A percentile compares a stretch with the other conserved stretches of the same genome.
Evolutionary conservation across 257 asterid genomes (phyloP).

Genomic region (Capsicum baccatum): DNA sequence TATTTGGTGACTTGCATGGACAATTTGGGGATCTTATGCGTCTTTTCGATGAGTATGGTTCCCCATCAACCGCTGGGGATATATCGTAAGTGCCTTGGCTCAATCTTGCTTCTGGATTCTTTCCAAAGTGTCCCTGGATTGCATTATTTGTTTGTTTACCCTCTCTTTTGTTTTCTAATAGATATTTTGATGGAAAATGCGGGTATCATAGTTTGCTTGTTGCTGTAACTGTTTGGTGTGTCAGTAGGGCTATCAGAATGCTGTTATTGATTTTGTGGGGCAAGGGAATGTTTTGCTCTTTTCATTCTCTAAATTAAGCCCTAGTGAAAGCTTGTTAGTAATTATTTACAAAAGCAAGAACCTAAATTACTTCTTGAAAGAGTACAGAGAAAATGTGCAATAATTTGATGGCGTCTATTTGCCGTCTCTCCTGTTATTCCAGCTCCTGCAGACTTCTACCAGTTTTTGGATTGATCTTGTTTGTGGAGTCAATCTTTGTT

Average conservation of each 20-base stretch:
- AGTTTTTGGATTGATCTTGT: slow-evolving; percentile 14
- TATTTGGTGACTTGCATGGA: slow-evolving; percentile 98
- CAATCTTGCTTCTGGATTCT: neutral
- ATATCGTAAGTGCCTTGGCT: slow-evolving; percentile 69
- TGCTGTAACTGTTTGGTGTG: neutral
- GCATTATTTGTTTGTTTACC: neutral
- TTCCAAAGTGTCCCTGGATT: slow-evolving; percentile 12
- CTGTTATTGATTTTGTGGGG: neutral
- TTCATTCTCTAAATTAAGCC: neutral
- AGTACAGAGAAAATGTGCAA: neutral
- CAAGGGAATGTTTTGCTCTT: neutral
- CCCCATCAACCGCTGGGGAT: slow-evolving; percentile 99
- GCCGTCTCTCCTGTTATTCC: neutral
- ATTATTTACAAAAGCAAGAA: neutral
- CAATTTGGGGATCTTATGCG: slow-evolving; percentile 99
- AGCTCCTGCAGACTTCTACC: neutral
- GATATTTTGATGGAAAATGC: slow-evolving; percentile 3
- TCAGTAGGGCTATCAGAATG: slow-evolving; percentile 1
- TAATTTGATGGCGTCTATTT: neutral
- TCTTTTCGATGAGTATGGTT: slow-evolving; percentile 97
- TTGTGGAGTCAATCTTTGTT: neutral
- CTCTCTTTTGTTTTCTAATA: neutral
- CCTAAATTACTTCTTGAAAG: neutral
- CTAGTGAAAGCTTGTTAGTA: neutral
- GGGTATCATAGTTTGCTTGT: neutral